phyloP scores from a whole-genome alignment of 352 stramenopile species.

The Phytophthora agathidicida region DNA sequence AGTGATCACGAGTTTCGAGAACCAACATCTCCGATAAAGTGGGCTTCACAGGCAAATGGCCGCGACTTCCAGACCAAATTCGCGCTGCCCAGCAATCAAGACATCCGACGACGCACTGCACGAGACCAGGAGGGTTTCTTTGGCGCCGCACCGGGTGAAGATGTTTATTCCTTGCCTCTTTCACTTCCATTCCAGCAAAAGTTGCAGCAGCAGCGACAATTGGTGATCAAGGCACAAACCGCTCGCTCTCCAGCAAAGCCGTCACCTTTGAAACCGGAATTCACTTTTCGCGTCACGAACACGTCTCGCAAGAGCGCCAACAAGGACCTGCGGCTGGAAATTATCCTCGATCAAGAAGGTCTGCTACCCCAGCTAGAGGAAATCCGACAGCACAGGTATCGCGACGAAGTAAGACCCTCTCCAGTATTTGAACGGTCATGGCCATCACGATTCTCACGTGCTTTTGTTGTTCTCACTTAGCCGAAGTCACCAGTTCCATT shows the following conservation, averaged over 20 bases:
- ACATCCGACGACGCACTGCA: slow-evolving; percentile 56
- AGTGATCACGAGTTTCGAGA: slow-evolving; percentile 53
- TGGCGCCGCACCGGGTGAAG: slow-evolving; percentile 40
- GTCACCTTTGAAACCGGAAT: slow-evolving; percentile 11
- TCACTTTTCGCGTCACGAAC: slow-evolving; percentile 50
- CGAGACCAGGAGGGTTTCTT: slow-evolving; percentile 71
- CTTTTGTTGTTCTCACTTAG: slow-evolving; percentile 20
- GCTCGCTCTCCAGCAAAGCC: slow-evolving; percentile 12
- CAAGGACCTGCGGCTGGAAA: slow-evolving; percentile 60
- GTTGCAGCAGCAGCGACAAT: slow-evolving; percentile 15
- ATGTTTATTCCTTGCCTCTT: slow-evolving; percentile 28
- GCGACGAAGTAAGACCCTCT: slow-evolving; percentile 43
- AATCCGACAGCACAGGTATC: slow-evolving; percentile 59
- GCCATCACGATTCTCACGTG: not conserved
- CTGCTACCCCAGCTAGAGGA: slow-evolving; percentile 59
- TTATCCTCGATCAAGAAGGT: slow-evolving; percentile 63
- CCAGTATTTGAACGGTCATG: not conserved
- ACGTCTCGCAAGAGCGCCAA: slow-evolving; percentile 70
- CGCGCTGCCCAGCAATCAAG: slow-evolving; percentile 60
- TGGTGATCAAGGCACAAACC: slow-evolving; percentile 19
- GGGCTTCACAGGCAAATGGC: slow-evolving; percentile 19
- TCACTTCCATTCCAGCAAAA: slow-evolving; percentile 41
- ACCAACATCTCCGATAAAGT: slow-evolving; percentile 32
- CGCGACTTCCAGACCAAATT: slow-evolving; percentile 80
- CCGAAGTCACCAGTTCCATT: slow-evolving; percentile 33